Evolutionary conservation across 805 yeast species (phyloP), one percentile per base, ranked within the genome.

Genomic region (Torulaspora maleeae): DNA sequence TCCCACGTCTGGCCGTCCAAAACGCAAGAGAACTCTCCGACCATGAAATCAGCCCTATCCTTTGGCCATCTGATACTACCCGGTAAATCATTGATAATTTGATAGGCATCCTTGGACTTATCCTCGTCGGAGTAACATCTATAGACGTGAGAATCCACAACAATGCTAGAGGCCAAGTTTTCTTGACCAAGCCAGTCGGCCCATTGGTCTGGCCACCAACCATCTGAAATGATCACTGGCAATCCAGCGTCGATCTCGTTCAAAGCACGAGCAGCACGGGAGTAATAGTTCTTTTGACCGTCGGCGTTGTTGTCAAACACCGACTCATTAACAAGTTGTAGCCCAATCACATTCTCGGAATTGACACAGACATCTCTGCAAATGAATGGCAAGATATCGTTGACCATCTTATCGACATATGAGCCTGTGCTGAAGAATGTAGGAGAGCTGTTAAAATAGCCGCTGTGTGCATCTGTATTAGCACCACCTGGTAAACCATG

Each of bases 401-500:
- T 58, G 9, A 83, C 77, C 24, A 71, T 57, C 8, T 68, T 58
- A 12, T 49, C 75, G 74, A 38, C 72, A 57, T 22, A 71, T 57
- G 28, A 64, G 54, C 36, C 36, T 80, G 35, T 69, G 59, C 2
- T 74, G 75, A 37, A 80, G 69, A 42, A 67, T 45, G 50, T 20
- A 5, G 61, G 55, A 3, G 49, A 30, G 6, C 44, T 44, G 29
- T 48, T 44, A n/a, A 27, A 42, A 41, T 80, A 82, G 8, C 98
- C 98, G 54, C 91, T 80, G 63, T 90, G 97, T 39, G 82, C 86
- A 27, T 82, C 84, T 1, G 80, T 76, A 59, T 93, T 91, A 19
- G 97, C 97, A 29, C 97, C 97, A 11, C 87, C 88, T 4, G 97
- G 97, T 8, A 91, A 65, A 0, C 85, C 97, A 66, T 93, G 98